A percentile compares a stretch with the other conserved stretches of the same genome.
phyloP scores from a whole-genome alignment of 2,329 filamentous ascomycete genomes.

The Fusarium fujikuroi region DNA sequence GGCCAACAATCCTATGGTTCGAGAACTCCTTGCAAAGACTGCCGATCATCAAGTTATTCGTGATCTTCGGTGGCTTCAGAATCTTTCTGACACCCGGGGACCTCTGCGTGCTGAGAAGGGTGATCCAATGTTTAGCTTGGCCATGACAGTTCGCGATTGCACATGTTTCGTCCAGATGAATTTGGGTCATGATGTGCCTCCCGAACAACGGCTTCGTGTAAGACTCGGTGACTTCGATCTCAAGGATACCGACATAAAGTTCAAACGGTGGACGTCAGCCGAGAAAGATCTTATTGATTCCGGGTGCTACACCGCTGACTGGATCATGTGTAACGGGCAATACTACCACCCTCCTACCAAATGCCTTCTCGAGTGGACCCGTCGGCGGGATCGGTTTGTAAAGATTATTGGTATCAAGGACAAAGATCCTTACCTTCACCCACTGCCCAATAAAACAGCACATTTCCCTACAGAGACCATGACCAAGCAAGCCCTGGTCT shows the following conservation, averaged over 20 bases:
- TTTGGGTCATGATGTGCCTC: conserved; percentile 27
- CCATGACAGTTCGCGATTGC: conserved; percentile 86
- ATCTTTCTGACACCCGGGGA: conserved; percentile 56
- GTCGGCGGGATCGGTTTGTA: conserved; percentile 30
- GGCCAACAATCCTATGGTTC: conserved; percentile 25
- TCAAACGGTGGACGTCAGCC: conserved; percentile 73
- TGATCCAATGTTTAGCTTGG: conserved; percentile 67
- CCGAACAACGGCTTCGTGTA: conserved; percentile 56
- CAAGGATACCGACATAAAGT: conserved; percentile 75
- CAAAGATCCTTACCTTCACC: conserved; percentile 21
- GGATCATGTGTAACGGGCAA: conserved; percentile 48
- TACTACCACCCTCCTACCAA: conserved; percentile 52
- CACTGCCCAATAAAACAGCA: conserved; percentile 16
- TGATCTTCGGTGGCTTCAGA: conserved; percentile 51
- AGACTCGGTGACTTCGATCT: conserved; percentile 81
- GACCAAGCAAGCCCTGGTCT: conserved; percentile 19
- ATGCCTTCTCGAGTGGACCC: conserved; percentile 49
- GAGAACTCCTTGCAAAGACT: conserved; percentile 43
- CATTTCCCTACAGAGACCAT: conserved; percentile 28
- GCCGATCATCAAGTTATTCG: conserved; percentile 51
- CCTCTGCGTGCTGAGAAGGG: conserved; percentile 56
- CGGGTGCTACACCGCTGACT: conserved; percentile 73
- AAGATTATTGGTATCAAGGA: conserved; percentile 38
- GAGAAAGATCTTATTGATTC: conserved; percentile 72
- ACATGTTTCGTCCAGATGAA: conserved; percentile 75